Base-by-base conservation (phyloP, 2,329 filamentous ascomycete species). In the Calonectria pseudoreteaudii region DNA sequence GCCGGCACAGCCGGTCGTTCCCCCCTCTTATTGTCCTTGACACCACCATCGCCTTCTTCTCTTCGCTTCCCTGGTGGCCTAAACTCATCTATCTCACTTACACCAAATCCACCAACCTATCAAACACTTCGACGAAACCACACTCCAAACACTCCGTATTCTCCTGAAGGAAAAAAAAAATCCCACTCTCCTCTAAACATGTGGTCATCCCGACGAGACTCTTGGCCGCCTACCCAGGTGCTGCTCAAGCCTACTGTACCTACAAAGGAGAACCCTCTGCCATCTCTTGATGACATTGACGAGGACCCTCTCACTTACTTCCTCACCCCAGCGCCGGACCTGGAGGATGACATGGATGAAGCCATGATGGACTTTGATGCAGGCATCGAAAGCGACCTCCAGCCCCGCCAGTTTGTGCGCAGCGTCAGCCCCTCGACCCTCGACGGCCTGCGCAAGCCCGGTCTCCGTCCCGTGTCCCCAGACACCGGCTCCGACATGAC, bases 361-460 rank as follows among this genome's bases (percentile, higher is more conserved):
- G 84, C 84, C 75, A 86, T 88, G 80, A 84, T 88, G 83, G 88
- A 90, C 76, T 88, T 90, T 77, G 89, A 91, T 79, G 90, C 90
- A 47, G 89, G 90, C 70, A 91, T 91, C 80, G 89, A 91, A 79
- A 86, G 89, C 76, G 80, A 84, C 68, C 86, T 83, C 72, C 84
- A 85, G 5, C 87, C 87, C 4, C 81, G 83, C 34, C 85, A 87
- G 20, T 85, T 88, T 50, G 84, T 91, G 67, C 87, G 90, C 74
- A 91, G 88, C 76, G 86, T 91, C 73, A 91, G 89, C 79, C 90
- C 90, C 2, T 91, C 90, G 0, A 89, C 85, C 36, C 88, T 91
- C 38, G 87, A 87, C 30, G 88, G 88, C 4, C 86, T 90, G 20
- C 85, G 86, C 73, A 88, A 86, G 79, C 81, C 86, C 7, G 79